These are phyloP conservation scores for Tricholoma saponaceum DNA, from an alignment of 768 basidiomycete genomes.

Conservation along the genomic window DNA sequence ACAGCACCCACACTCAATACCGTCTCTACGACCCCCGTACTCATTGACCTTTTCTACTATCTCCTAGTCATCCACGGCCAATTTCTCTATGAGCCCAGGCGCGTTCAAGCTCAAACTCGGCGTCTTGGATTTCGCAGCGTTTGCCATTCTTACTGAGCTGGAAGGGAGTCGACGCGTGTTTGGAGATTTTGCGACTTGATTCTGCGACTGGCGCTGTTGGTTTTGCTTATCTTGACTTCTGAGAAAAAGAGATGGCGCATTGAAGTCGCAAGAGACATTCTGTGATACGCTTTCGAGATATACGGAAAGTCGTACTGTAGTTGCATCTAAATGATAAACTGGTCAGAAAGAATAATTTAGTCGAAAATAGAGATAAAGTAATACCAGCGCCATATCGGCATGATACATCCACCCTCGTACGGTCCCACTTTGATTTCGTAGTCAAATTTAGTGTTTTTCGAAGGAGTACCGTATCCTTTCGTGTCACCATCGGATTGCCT, in stretches of 20 bases:
- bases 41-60: constrained; percentile 9
- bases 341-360: neutral
- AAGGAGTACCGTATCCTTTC: constrained; percentile 18
- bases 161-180: constrained; percentile 31
- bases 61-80: neutral
- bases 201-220: constrained; percentile 9
- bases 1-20: too few species aligned
- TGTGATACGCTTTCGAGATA: constrained; percentile 46
- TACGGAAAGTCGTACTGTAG: constrained; percentile 47
- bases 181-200: constrained; percentile 30
- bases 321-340: constrained; percentile 31
- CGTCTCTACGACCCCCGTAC: too few species aligned
- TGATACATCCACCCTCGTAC: constrained; percentile 42
- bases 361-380: constrained; percentile 14
- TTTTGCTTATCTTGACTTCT: constrained; percentile 18
- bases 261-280: constrained; percentile 28
- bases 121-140: constrained; percentile 35
- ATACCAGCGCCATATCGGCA: constrained; percentile 47
- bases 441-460: constrained; percentile 46
- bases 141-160: constrained; percentile 36
- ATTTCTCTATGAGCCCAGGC: neutral
- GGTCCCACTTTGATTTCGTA: constrained; percentile 46
- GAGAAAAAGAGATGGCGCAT: constrained; percentile 53
- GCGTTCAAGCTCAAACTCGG: constrained; percentile 41
- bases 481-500: constrained; percentile 29